Evolutionary conservation across 257 asterid genomes (phyloP), one percentile per base, ranked within the genome.

Genomic region (Gentiana straminea): DNA sequence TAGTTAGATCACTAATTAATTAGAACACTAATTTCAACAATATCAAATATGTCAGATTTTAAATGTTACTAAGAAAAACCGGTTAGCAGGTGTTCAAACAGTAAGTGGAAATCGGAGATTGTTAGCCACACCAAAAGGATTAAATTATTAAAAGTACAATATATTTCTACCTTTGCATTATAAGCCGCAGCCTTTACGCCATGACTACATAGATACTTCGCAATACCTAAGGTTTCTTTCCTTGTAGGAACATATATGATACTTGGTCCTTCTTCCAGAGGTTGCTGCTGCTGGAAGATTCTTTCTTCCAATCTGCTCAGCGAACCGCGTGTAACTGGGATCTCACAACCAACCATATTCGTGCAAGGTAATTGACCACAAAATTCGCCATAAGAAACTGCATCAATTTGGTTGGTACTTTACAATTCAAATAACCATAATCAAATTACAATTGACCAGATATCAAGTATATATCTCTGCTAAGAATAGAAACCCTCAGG

Each of bases 331-430:
- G 73, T 38, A 48, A 64, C 56, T 11, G 58, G 70, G 53, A 65
- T 53, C 58, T 52, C 72, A 49, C 57, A 52, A 58, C 44, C 66
- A 54, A 43, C 34, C 55, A 59, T 41, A 5, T 7, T 49, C 64
- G 51, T 65, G 36, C 51, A 41, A 58, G 71, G 68, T 67, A 73
- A 57, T 52, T 62, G 75, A 41, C 77, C 93, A 63, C 43, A 53
- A 73, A 72, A 86, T 67, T 80, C 95, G 38, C 95, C 95, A 73
- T 77, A 75, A 54, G 82, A 75, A 71, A 86, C 95, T 86, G 84
- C 66, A 71, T 52, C 46, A 52, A 51, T 35, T 45, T 62, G 35
- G 58, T 59, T 57, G 46, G 60, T 49, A 39, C 33, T 54, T 50
- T 45, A 24, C 24, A 57, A 3, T 35, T 13, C 35, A 24, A 24